phyloP scores from a whole-genome alignment of 768 basidiomycete species.

The Rhodocollybia butyracea region DNA sequence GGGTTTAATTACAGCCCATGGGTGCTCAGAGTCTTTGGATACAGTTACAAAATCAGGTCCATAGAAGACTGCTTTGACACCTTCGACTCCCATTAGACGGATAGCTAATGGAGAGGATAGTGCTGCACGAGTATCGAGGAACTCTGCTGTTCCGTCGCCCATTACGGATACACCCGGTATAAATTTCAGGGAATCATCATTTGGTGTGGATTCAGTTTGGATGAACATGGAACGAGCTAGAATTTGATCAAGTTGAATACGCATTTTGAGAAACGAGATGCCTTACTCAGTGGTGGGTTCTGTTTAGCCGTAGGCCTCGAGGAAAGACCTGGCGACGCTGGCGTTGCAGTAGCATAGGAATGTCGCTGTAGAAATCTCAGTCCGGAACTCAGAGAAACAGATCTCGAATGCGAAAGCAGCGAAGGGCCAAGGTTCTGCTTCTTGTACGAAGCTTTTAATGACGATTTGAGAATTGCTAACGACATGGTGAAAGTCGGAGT shows the following conservation, averaged over 20 bases:
- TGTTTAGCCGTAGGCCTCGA: constrained; percentile 10
- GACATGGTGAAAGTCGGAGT: constrained; percentile 4
- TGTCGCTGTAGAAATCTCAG: neutral
- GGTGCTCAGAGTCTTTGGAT: constrained; percentile 80
- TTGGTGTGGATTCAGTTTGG: constrained; percentile 96
- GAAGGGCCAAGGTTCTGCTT: neutral
- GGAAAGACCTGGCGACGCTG: neutral
- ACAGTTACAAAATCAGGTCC: constrained; percentile 99
- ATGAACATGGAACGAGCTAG: constrained; percentile 93
- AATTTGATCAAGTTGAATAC: neutral
- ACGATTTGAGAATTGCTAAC: neutral
- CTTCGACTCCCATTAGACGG: constrained; percentile 91
- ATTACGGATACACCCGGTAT: constrained; percentile 91
- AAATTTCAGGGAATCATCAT: constrained; percentile 97
- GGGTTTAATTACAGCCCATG: constrained; percentile 92
- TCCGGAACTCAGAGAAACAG: neutral
- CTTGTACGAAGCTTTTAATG: neutral
- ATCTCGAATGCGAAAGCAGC: neutral
- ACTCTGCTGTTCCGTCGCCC: constrained; percentile 88
- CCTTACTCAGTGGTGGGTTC: constrained; percentile 34
- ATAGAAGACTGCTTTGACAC: constrained; percentile 86
- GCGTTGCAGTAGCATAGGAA: constrained; percentile 4
- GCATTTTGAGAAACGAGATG: neutral
- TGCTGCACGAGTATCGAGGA: constrained; percentile 84
- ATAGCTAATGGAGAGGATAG: constrained; percentile 93